phyloP scores from a whole-genome alignment of 2,329 filamentous ascomycete genomes.

The Colletotrichum sp. region DNA sequence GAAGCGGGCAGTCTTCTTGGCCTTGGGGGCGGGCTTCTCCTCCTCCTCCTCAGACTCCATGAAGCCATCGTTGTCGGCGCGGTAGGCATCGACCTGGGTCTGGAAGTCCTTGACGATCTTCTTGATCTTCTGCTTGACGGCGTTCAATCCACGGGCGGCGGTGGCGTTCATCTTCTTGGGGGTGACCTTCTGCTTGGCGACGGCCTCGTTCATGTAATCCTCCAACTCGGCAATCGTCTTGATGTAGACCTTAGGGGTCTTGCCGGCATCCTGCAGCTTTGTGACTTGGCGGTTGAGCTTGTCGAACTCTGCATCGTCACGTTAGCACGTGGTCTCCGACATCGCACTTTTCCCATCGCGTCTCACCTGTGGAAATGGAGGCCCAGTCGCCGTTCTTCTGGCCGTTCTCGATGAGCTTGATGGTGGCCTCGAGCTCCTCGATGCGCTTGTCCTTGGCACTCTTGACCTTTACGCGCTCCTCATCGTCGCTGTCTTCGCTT shows the following conservation, averaged over 20 bases:
- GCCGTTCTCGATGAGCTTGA: conserved; percentile 93
- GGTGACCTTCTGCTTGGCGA: conserved; percentile 94
- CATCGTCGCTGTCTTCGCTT: conserved; percentile 86
- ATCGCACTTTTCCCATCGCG: neutral
- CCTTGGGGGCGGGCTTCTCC: conserved; percentile 57
- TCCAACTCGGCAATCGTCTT: conserved; percentile 93
- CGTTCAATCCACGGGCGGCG: conserved; percentile 92
- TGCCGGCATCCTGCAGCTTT: conserved; percentile 78
- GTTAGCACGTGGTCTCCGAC: neutral
- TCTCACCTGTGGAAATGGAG: conserved; percentile 83
- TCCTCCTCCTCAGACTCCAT: conserved; percentile 86
- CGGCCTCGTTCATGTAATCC: conserved; percentile 90
- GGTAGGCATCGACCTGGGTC: conserved; percentile 84
- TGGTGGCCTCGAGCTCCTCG: conserved; percentile 89
- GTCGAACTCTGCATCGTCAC: conserved; percentile 74
- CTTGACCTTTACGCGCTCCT: conserved; percentile 86
- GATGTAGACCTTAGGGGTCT: conserved; percentile 89
- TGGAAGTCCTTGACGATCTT: conserved; percentile 98
- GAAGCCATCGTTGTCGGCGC: conserved; percentile 82
- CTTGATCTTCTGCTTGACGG: conserved; percentile 97
- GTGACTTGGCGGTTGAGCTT: conserved; percentile 87
- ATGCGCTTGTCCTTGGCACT: conserved; percentile 97
- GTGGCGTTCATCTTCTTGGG: conserved; percentile 99
- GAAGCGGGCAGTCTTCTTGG: conserved; percentile 54
- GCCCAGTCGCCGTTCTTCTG: conserved; percentile 98